Base-by-base conservation (phyloP, 192 early-diverging fungal genomes). In the Chytriomyces confervae region DNA sequence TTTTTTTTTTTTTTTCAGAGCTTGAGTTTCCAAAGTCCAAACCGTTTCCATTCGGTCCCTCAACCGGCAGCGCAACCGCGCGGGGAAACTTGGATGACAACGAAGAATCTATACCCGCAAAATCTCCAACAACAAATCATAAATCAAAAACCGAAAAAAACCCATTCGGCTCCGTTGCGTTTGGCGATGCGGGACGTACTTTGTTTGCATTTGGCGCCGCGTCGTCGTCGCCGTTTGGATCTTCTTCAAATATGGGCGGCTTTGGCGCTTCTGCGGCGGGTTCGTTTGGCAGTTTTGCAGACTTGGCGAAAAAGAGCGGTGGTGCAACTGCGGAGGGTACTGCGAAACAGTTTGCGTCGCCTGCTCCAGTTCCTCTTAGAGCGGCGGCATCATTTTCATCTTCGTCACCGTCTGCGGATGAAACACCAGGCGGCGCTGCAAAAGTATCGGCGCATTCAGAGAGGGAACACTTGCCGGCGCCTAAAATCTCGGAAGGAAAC, bases 101-200 rank as follows among this genome's bases (percentile, higher is more conserved):
- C 57, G 57, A 0, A 16, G 3, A 20, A n/a, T 65, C 20, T 27
- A 29, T 29, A n/a, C 10, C 63, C 10, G 63, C 18, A 65, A n/a
- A 18, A 24, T 27, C 18, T 27, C 11, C 18, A 18, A 65, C 8
- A 36, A 62, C 27, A 27, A 72, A 74, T 7, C 9, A 44, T 5
- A 27, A 43, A 9, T 8, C 27, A 62, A 46, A 61, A 62, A 7
- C 18, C 5, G 51, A 72, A 72, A 74, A 74, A 47, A 74, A 74
- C 62, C 72, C 72, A 43, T 74, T 74, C 45, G 72, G 72, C 7
- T 74, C 72, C 2, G 36, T 47, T 13, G 72, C 72, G 1, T 74
- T 74, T 62, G 72, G 72, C 7, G 72, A 74, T 27, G 72, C 72
- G 24, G 72, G 72, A 10, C 53, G 72, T 0, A n/a, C 72, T 0